phyloP scores from a whole-genome alignment of 75 land plant species.

The Pinus albicaulis region DNA sequence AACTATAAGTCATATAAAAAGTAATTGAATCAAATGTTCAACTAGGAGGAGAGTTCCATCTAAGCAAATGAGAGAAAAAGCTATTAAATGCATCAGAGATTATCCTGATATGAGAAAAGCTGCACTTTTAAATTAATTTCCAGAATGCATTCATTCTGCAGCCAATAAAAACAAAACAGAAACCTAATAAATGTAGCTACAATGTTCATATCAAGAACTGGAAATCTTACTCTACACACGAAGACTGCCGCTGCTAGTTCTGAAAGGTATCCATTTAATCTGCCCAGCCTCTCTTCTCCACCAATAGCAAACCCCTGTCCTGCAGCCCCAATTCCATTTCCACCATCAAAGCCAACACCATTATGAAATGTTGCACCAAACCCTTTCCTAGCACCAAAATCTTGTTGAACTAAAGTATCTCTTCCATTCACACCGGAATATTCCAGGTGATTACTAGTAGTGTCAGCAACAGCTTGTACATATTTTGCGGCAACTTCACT shows the following conservation, averaged over 20 bases:
- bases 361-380: conserved; percentile 49
- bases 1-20: too few species aligned
- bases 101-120: too few species aligned
- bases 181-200: not conserved
- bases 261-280: conserved; percentile 76
- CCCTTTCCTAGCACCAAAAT: conserved; percentile 9
- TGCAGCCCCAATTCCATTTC: conserved; percentile 61
- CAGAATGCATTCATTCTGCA: not conserved
- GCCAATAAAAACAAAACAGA: not conserved
- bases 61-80: too few species aligned
- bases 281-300: conserved; percentile 73
- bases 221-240: conserved; percentile 79
- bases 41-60: too few species aligned
- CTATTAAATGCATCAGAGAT: too few species aligned
- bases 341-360: conserved; percentile 74
- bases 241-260: conserved; percentile 95
- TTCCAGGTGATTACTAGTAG: conserved; percentile 15
- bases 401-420: conserved; percentile 10
- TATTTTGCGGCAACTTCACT: conserved; percentile 94
- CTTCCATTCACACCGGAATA: conserved; percentile 18
- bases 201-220: not conserved
- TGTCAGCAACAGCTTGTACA: conserved; percentile 76
- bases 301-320: conserved; percentile 94
- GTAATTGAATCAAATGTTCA: too few species aligned
- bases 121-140: too few species aligned